Base-by-base conservation (phyloP, 2,329 filamentous ascomycete genomes). In the Onygenales sp. region DNA sequence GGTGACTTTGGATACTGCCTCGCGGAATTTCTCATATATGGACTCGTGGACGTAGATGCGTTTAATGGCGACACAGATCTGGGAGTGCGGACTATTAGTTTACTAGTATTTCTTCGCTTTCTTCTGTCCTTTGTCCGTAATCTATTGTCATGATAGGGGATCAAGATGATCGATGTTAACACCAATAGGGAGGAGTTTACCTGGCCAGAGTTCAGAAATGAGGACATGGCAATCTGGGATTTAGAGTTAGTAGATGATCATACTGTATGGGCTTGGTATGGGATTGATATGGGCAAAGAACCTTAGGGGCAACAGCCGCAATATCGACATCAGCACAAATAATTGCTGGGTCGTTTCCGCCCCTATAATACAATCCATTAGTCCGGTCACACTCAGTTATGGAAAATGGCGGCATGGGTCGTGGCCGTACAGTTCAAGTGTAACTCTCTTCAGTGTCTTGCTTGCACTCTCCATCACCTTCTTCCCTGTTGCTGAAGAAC, bases 11-110 rank as follows among this genome's bases (percentile, higher is more conserved):
- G 75, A 68, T 43, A 78, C 58, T 1, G 69, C 74, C 2, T 69
- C 65, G 2, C 77, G 66, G 65, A 85, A 83, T 14, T 71, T 62
- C 31, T 80, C 76, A 61, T 82, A 83, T 49, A 84, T 77, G 2
- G 68, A 71, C 58, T 82, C 77, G 61, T 85, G 82, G 2, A 85
- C 76, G 60, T 81, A 84, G 33, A 84, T 67, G 0, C 81, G 72
- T 67, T 84, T 84, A 51, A 74, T 75, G 44, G 75, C 75, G 27
- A 82, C 73, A 62, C 79, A 82, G 46, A 81, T 72, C 61, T 81
- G 42, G 2, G n/a, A 46, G 32, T 9, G 4, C 11, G 27, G 21
- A 27, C 11, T 8, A 17, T 48, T 8, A 48, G 45, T 46, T 31
- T 13, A 14, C 40, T 14, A 4, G 13, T 42, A 32, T 32, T 43